A percentile compares a stretch with the other conserved stretches of the same genome.
Conservation (phyloP, 768 basidiomycete species). For the Lenzites betulinus region DNA sequence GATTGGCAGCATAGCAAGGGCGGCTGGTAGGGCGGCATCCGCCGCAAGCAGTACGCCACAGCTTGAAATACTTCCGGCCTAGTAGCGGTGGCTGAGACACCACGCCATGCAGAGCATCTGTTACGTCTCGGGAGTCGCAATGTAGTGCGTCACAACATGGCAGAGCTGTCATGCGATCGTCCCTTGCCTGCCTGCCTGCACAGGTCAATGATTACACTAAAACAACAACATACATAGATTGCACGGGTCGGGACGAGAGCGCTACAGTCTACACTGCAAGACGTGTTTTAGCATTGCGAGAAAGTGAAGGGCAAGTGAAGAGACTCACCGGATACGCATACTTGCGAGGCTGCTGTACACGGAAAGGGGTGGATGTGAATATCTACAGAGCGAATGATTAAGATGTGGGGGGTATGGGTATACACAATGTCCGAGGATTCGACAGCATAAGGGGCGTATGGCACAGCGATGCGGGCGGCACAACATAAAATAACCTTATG, state of each 20-base stretch:
- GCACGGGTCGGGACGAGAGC: constrained; percentile 3
- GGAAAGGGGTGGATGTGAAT: constrained; percentile 8
- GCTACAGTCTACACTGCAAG: constrained; percentile 12
- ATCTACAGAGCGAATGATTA: constrained; percentile 20
- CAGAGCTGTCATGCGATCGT: neutral
- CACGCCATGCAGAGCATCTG: neutral
- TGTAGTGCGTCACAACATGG: neutral
- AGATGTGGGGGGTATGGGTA: constrained; percentile 9
- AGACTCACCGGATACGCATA: constrained; percentile 10
- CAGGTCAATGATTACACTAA: constrained; percentile 1
- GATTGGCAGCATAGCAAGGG: neutral
- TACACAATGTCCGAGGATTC: constrained; percentile 8
- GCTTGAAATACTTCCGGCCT: too few species aligned
- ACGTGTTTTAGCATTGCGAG: constrained; percentile 5
- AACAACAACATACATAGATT: constrained; percentile 14
- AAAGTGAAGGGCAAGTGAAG: neutral
- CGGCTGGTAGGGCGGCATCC: too few species aligned
- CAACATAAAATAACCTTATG: constrained; percentile 23
- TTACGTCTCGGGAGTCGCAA: neutral
- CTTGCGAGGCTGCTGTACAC: constrained; percentile 4
- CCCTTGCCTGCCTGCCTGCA: neutral
- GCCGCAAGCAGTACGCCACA: too few species aligned
- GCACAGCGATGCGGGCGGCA: constrained; percentile 19
- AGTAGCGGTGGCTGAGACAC: neutral
- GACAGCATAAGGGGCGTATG: constrained; percentile 23